Evolutionary conservation across 805 yeast genomes (phyloP).

Genomic region (Cyberlindnera nakhonratchasimensis): DNA sequence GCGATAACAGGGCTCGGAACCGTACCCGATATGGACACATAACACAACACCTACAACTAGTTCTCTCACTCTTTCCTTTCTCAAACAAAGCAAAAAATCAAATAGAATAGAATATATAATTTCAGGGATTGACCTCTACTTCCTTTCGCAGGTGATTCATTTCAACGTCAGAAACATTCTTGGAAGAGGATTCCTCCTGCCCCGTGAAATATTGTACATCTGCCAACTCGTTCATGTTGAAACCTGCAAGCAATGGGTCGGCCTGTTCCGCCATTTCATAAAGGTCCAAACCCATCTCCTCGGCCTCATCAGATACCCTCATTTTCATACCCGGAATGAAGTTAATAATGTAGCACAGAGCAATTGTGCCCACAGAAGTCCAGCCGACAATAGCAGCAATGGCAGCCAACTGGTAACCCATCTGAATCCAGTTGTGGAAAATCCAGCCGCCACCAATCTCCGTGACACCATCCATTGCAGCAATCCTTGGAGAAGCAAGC

Average conservation of each 20-base stretch:
- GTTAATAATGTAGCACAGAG: conserved; percentile 45
- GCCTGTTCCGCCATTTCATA: conserved; percentile 48
- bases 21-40: background rate
- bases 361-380: conserved; percentile 42
- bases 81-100: background rate
- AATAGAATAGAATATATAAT: background rate
- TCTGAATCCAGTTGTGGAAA: conserved; percentile 83
- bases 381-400: conserved; percentile 37
- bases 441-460: conserved; percentile 92
- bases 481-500: conserved; percentile 80
- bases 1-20: background rate
- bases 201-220: conserved; percentile 20
- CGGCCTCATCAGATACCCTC: conserved; percentile 43
- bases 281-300: conserved; percentile 49
- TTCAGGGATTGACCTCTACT: background rate
- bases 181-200: conserved; percentile 8
- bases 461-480: conserved; percentile 85
- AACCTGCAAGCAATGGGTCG: conserved; percentile 30
- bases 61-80: too few relatives aligned
- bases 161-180: conserved; percentile 5
- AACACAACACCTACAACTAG: too few relatives aligned
- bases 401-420: conserved; percentile 83
- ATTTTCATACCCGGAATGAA: conserved; percentile 48
- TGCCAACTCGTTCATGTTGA: background rate
- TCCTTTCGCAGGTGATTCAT: conserved; percentile 3